Evolutionary conservation across 805 yeast genomes (phyloP), one percentile per base, ranked within the genome.

Genomic region (Barnettozyma salicaria): DNA sequence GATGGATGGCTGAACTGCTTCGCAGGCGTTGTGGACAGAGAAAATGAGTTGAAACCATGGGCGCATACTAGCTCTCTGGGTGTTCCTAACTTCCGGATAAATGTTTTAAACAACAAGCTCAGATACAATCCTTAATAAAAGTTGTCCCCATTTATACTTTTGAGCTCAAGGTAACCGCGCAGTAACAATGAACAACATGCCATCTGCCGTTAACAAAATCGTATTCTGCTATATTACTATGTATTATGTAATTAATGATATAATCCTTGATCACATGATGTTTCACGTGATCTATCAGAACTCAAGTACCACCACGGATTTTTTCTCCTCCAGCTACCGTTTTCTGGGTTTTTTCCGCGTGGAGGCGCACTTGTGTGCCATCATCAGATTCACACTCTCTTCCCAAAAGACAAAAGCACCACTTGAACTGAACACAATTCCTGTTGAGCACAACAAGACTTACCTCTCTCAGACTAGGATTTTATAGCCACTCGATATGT

Each of bases 401-500:
- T 17, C 8, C 8, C 20, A 29, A 29, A n/a, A n/a, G 19, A 14
- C 22, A 29, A 29, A 29, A 29, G 23, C 12, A 23, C 32, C 18
- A 13, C 23, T 19, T 21, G 19, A 14, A 29, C 32, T 12, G 29
- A 13, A 8, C 9, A 27, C 12, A 27, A 13, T 22, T 22, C 25
- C 25, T 22, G 11, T 22, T 22, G 11, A 22, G 12, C 25, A 9
- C 11, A 9, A 9, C 25, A 22, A 27, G 29, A 27, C 29, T 8
- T 8, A 27, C 16, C 16, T n/a, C 29, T n/a, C 10, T 13, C 8
- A n/a, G 14, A 27, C 29, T 27, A 8, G 16, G 14, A 13, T 27
- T 16, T n/a, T 16, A n/a, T n/a, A 7, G 8, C 19, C 13, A 12
- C 7, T 13, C 28, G 23, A 25, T 25, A 46, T 46, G 50, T 44